Evolutionary conservation across 2,329 filamentous ascomycete genomes (phyloP), one percentile per base, ranked within the genome.

Genomic region (Diaporthe australafricana): DNA sequence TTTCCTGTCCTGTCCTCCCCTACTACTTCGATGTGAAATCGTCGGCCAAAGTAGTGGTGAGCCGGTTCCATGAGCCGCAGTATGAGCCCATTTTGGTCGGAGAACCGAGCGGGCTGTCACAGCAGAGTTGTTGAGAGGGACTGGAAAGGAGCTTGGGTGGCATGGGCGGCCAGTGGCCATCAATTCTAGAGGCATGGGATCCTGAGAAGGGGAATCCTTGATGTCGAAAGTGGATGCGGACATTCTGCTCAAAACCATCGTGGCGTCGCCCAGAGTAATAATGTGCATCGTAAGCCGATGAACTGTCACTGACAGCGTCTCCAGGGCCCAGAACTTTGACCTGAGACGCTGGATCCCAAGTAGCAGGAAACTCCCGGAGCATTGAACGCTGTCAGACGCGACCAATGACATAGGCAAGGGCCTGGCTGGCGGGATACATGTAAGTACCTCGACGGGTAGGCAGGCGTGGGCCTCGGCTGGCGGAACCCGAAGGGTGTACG

Each of bases 401-500:
- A n/a, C 42, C 38, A 67, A 47, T 57, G 30, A 47, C 20, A 53
- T 38, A n/a, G 22, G 22, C n/a, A 20, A 55, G 25, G 35, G 22
- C 45, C 22, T 47, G 4, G 16, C 38, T 30, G 38, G 38, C 17
- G n/a, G 32, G 27, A 38, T 25, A 40, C 32, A 32, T 38, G 52
- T 20, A 20, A 38, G 22, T 62, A 52, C 55, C 42, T 53, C 14
- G 38, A 30, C 27, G 56, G 56, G 56, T 38, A 17, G 42, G 60
- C 30, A 38, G 20, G 20, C 45, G 42, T 48, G 30, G 42, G 32
- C 27, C 40, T 50, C 60, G 42, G 42, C 45, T 65, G 60, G 45
- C 22, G 35, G 20, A 50, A 66, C 57, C 60, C 45, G n/a, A 35
- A 62, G 71, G 71, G 68, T 67, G 53, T 48, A 52, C 32, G 42